A percentile compares a stretch with the other conserved stretches of the same genome.
Evolutionary conservation across 1,284 basidiomycete genomes (phyloP).

Genomic region (Apiotrichum montevideense): DNA sequence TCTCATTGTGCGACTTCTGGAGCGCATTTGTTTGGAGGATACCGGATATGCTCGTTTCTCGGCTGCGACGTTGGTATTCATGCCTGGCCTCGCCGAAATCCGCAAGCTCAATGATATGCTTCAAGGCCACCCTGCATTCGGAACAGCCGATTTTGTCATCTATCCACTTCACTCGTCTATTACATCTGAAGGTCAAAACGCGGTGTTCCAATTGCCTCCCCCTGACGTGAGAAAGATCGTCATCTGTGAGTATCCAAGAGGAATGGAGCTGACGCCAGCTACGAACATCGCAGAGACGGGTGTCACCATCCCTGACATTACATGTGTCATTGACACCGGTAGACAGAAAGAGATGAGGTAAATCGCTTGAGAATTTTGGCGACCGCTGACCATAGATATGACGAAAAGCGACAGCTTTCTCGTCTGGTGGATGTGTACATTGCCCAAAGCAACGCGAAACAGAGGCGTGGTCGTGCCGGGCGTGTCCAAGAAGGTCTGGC

Average conservation of each 20-base stretch:
- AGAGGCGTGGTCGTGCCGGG: slow-evolving; percentile 84
- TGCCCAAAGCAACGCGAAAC: slow-evolving; percentile 87
- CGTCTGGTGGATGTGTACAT: slow-evolving; percentile 89
- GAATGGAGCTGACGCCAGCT: slow-evolving; percentile 47
- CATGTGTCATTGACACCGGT: slow-evolving; percentile 93
- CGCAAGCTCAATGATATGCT: slow-evolving; percentile 79
- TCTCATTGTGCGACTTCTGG: slow-evolving; percentile 76
- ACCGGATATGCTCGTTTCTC: slow-evolving; percentile 54
- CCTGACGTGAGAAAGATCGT: slow-evolving; percentile 81
- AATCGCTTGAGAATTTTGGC: slow-evolving; percentile 39
- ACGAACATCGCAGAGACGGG: slow-evolving; percentile 78
- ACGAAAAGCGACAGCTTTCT: slow-evolving; percentile 95
- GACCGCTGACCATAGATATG: slow-evolving; percentile 64
- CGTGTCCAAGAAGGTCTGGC: slow-evolving; percentile 87
- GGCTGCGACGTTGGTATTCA: slow-evolving; percentile 79
- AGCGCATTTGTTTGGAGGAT: slow-evolving; percentile 76
- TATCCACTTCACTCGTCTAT: slow-evolving; percentile 91
- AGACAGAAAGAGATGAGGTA: slow-evolving; percentile 88
- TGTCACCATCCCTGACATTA: slow-evolving; percentile 96
- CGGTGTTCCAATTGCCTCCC: slow-evolving; percentile 83
- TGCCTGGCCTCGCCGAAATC: slow-evolving; percentile 90
- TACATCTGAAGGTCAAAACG: slow-evolving; percentile 80
- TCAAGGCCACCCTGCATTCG: slow-evolving; percentile 68
- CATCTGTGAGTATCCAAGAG: slow-evolving; percentile 53
- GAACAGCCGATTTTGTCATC: slow-evolving; percentile 64